Evolutionary conservation across 208 protist species (phyloP).

Genomic region (Spongospora subterranea): DNA sequence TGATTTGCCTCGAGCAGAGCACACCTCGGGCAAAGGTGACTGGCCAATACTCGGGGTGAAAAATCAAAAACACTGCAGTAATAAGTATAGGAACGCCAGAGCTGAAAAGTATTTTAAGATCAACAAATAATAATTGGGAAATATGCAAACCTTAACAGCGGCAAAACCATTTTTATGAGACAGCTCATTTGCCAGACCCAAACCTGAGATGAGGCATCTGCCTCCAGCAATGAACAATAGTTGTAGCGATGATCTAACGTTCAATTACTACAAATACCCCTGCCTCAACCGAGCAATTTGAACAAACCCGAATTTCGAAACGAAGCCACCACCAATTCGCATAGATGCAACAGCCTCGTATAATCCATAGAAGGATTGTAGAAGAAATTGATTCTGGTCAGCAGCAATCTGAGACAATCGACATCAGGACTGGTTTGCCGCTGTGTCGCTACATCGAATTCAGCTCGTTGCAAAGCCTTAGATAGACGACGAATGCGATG

Average conservation of each 20-base stretch:
- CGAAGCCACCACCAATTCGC: background rate
- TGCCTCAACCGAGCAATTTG: too few species aligned
- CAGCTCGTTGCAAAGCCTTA: background rate
- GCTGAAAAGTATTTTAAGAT: background rate
- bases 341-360: background rate
- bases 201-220: background rate
- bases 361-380: background rate
- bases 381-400: background rate
- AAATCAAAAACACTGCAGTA: background rate
- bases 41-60: background rate
- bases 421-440: background rate
- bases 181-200: background rate
- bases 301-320: too few species aligned
- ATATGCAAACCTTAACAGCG: background rate
- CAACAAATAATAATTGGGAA: background rate
- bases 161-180: background rate
- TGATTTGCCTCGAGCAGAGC: background rate
- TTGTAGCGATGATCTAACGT: background rate
- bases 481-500: background rate
- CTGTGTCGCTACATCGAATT: background rate
- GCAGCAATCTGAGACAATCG: background rate
- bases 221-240: background rate
- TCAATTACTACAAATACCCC: too few species aligned
- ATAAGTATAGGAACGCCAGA: background rate
- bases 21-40: background rate